Base-by-base conservation (phyloP, 2,329 filamentous ascomycete genomes). In the Trematosphaeria pertusa region DNA sequence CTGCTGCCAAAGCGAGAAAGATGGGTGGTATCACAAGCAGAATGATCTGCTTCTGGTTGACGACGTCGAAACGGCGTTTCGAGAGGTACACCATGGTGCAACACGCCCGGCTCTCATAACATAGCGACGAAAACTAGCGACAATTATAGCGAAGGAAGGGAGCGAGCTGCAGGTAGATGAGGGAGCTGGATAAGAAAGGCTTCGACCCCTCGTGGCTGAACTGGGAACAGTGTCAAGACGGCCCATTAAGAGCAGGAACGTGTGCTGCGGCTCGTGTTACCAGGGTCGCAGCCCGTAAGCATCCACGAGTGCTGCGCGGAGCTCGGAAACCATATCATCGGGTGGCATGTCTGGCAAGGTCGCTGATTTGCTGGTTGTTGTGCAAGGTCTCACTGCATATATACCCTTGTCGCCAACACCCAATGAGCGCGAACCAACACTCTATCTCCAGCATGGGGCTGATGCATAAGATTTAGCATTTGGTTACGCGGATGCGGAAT, bases 1-100 rank as follows among this genome's bases (percentile, higher is more conserved):
- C 48, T 5, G 50, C 42, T 8, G 57, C 54, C 4, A 48, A 30
- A 11, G 49, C 48, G 24, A 60, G 51, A 37, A 50, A 54, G 20
- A 60, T 37, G 7, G 50, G 46, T 15, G 57, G 55, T 10, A 51
- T 51, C 35, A 60, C 50, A 6, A 60, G 43, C 28, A 60, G 44
- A 4, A 51, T 46, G 17, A 56, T 28, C 33, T 58, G 57, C 37
- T 52, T 51, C 32, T 46, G 46, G 31, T 60, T 60, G 32, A 54
- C 48, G 33, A 58, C 46, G 24, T 58, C 50, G 38, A 60, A 56
- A 21, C 48, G 52, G 17, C 48, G 36, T 19, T 50, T 50, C 22
- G 22, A 12, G 11, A 40, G 30, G 30, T 44, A 37, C 32, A 46
- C 42, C 54, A 54, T 59, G 45, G 42, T 52, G 33, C 31, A n/a